These are phyloP conservation scores for Apiospora malaysiana DNA, from an alignment of 2,329 filamentous ascomycete genomes.

Conservation along the genomic window DNA sequence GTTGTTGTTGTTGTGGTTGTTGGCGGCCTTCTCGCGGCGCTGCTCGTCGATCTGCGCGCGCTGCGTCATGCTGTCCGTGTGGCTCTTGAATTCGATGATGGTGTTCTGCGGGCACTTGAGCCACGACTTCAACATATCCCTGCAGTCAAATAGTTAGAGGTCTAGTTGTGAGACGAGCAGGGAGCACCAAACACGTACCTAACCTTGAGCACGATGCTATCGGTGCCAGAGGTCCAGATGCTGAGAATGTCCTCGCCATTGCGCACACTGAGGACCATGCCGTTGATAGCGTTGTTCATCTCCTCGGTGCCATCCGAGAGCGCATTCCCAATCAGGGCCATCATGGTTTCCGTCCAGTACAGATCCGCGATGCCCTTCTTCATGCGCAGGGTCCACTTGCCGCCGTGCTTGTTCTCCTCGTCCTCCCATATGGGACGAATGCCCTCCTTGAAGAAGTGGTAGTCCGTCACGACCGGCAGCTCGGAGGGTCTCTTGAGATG, in stretches of 20 bases:
- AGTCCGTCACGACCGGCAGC: constrained; percentile 92
- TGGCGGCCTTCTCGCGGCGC: constrained; percentile 78
- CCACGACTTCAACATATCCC: constrained; percentile 92
- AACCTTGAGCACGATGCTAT: constrained; percentile 93
- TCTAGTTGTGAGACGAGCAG: background rate
- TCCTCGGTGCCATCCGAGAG: constrained; percentile 93
- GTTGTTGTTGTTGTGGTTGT: constrained; percentile 36
- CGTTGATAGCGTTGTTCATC: constrained; percentile 87
- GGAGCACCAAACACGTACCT: constrained; percentile 59
- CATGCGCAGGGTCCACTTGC: constrained; percentile 95
- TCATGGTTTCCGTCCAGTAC: constrained; percentile 93
- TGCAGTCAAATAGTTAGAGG: constrained; percentile 44
- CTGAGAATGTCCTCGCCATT: constrained; percentile 97
- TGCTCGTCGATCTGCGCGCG: constrained; percentile 89
- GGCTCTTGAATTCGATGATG: constrained; percentile 92
- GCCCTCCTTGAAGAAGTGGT: constrained; percentile 96
- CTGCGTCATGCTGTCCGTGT: constrained; percentile 95
- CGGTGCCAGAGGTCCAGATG: constrained; percentile 95
- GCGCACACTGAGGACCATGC: constrained; percentile 90
- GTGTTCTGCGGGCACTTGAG: constrained; percentile 88
- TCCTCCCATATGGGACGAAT: constrained; percentile 99
- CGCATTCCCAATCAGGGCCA: constrained; percentile 92
- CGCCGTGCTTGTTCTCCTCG: constrained; percentile 92
- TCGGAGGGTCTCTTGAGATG: constrained; percentile 89
- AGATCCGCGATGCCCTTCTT: constrained; percentile 97